phyloP scores from a whole-genome alignment of 1,139 yeast genomes.

The Saccharomyces pastorianus region DNA sequence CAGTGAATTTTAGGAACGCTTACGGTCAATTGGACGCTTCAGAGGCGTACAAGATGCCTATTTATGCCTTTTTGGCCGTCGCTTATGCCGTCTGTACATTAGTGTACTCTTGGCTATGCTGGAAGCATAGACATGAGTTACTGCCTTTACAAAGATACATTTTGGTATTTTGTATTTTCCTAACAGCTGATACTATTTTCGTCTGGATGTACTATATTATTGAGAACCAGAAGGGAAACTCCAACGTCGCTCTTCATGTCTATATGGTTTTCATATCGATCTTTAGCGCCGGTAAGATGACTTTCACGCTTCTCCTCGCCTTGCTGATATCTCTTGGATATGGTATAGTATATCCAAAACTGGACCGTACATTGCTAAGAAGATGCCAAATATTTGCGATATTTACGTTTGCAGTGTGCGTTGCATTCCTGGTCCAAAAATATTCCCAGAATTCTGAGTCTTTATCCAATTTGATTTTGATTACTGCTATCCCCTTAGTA shows the following conservation, averaged over 20 bases:
- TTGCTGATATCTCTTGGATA: slow-evolving; percentile 82
- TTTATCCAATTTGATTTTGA: slow-evolving; percentile 32
- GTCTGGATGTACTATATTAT: slow-evolving; percentile 87
- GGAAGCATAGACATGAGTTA: slow-evolving; percentile 73
- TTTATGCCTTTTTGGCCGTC: slow-evolving; percentile 75
- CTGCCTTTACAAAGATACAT: slow-evolving; percentile 82
- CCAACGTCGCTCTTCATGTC: slow-evolving; percentile 50
- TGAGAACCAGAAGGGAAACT: slow-evolving; percentile 50
- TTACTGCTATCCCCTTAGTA: slow-evolving; percentile 57
- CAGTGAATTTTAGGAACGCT: slow-evolving; percentile 74
- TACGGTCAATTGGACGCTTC: slow-evolving; percentile 81
- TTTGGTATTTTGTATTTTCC: slow-evolving; percentile 70
- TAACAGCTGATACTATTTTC: slow-evolving; percentile 73
- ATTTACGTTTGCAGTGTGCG: slow-evolving; percentile 58
- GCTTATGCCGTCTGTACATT: slow-evolving; percentile 72
- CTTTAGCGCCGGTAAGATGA: slow-evolving; percentile 67
- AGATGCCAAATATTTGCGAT: slow-evolving; percentile 69
- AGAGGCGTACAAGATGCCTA: slow-evolving; percentile 80
- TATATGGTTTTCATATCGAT: slow-evolving; percentile 70
- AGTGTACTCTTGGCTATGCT: slow-evolving; percentile 72
- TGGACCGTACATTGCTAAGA: slow-evolving; percentile 65
- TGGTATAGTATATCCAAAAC: slow-evolving; percentile 78
- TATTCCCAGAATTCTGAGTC: slow-evolving; percentile 47
- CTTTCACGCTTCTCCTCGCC: slow-evolving; percentile 77
- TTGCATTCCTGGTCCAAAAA: slow-evolving; percentile 56